Conservation (phyloP, 306 rosid species). For the Begonia loranthoides region DNA sequence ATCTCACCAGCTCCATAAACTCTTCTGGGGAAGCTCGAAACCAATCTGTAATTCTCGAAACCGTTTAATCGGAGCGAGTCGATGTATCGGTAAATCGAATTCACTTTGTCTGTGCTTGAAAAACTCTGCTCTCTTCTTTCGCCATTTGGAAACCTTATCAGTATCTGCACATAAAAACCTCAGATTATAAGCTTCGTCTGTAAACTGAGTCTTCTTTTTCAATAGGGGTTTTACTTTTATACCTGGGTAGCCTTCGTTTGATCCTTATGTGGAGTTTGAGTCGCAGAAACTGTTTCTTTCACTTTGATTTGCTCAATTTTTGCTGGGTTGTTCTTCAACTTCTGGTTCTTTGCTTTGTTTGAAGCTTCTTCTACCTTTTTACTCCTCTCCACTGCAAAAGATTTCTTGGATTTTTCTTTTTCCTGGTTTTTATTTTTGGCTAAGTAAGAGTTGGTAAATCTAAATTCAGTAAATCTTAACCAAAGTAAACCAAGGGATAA, state of each 20-base stretch:
- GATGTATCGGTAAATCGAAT: conserved; percentile 49
- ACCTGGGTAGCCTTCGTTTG: conserved; percentile 39
- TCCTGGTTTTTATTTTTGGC: conserved; percentile 19
- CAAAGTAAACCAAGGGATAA: no score
- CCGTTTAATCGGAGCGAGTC: conserved; percentile 43
- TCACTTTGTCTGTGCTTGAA: conserved; percentile 44
- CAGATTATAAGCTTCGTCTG: conserved; percentile 20
- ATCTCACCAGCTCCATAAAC: conserved; percentile 55
- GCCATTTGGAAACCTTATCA: conserved; percentile 78
- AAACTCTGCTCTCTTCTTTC: conserved; percentile 69
- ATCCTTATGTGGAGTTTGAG: conserved; percentile 25
- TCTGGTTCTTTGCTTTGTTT: conserved; percentile 22
- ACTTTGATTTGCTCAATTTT: conserved; percentile 14
- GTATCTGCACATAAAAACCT: conserved; percentile 23
- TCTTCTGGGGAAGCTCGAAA: conserved; percentile 70
- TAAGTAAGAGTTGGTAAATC: no score
- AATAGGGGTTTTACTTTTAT: conserved; percentile 3
- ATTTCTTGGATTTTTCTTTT: conserved; percentile 28
- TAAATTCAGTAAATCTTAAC: no score
- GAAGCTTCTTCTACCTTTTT: conserved; percentile 27
- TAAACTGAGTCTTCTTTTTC: conserved; percentile 14
- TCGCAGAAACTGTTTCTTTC: conserved; percentile 15
- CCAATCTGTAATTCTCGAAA: conserved; percentile 43
- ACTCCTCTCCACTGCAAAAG: conserved; percentile 15
- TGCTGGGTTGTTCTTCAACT: conserved; percentile 16